Evolutionary conservation across 75 land plant species (phyloP), one percentile per base, ranked within the genome.

Genomic region (Cupressus sempervirens): DNA sequence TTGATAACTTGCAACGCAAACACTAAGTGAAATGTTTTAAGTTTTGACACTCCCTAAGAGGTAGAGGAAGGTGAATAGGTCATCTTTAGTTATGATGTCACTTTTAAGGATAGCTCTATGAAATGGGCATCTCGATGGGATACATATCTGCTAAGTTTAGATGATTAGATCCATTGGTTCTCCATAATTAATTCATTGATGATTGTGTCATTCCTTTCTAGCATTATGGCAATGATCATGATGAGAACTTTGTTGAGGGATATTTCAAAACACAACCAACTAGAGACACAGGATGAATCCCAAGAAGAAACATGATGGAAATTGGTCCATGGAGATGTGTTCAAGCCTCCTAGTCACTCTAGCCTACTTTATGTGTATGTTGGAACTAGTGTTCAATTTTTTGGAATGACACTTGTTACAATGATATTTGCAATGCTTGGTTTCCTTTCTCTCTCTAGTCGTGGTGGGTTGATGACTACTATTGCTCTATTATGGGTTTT

Each of bases 211-310:
- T 94, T 94, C 90, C 89, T 93, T n/a, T n/a, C 93, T 10, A 90
- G 95, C n/a, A 91, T 93, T 91, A 90, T 94, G 4, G 94, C 95
- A n/a, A 93, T 94, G 95, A 94, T 94, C 84, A 94, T 93, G 95
- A 82, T 94, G 85, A 88, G 95, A 20, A 94, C 95, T 35, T 86
- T 94, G n/a, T 94, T 91, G 73, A 86, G 94, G n/a, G 95, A 94
- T 82, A 94, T 94, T 75, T 91, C 94, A 26, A 91, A 90, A 70
- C 93, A 94, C 88, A 94, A 94, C 81, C 92, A 94, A 83, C 83
- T 93, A 38, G 95, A 94, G 77, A 92, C 92, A 53, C 92, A 91
- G 80, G 94, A 93, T 68, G 94, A 93, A 86, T 93, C 94, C 4
- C 94, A 93, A 81, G 94, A 93, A 75, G 94, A 93, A 81, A 93